A percentile compares a stretch with the other conserved stretches of the same genome.
Evolutionary conservation across 2,329 filamentous ascomycete genomes (phyloP).

Genomic region (Colletotrichum somersetense): DNA sequence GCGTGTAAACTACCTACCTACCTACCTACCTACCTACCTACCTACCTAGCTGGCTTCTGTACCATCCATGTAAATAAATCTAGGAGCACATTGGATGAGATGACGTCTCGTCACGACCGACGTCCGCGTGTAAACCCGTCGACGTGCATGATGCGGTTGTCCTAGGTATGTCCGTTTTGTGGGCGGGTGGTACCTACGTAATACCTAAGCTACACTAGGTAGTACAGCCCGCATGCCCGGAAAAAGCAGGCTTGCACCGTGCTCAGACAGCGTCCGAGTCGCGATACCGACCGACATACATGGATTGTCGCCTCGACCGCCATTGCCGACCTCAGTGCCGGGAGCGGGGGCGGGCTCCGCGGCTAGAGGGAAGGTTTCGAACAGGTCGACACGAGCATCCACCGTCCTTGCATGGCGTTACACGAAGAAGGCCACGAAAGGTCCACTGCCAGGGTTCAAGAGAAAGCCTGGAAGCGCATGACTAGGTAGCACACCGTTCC

Average conservation of each 20-base stretch:
- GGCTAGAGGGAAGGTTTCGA: background rate
- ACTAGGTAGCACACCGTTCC: conserved; percentile 1
- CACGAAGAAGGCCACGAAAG: conserved; percentile 17
- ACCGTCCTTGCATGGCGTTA: background rate
- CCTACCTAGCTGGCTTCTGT: background rate
- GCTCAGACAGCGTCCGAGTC: conserved; percentile 3
- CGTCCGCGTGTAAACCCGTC: conserved; percentile 3
- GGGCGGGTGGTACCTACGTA: background rate
- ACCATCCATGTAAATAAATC: background rate
- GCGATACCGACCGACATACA: conserved; percentile 33
- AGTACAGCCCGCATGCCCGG: background rate
- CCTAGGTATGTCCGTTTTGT: conserved; percentile 3
- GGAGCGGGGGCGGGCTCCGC: conserved; percentile 16
- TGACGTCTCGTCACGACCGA: background rate
- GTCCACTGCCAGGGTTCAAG: conserved; percentile 29
- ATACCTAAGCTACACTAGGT: too few relatives aligned
- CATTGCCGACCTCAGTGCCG: conserved; percentile 35
- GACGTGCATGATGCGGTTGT: background rate
- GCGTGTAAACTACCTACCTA: too few relatives aligned
- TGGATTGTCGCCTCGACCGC: conserved; percentile 26
- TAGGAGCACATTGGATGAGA: background rate
- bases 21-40: background rate
- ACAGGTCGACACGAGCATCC: background rate
- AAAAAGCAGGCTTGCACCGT: background rate
- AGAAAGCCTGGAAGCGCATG: conserved; percentile 16